Evolutionary conservation across 2,329 filamentous ascomycete genomes (phyloP).

Genomic region (Microdochium bolleyi): DNA sequence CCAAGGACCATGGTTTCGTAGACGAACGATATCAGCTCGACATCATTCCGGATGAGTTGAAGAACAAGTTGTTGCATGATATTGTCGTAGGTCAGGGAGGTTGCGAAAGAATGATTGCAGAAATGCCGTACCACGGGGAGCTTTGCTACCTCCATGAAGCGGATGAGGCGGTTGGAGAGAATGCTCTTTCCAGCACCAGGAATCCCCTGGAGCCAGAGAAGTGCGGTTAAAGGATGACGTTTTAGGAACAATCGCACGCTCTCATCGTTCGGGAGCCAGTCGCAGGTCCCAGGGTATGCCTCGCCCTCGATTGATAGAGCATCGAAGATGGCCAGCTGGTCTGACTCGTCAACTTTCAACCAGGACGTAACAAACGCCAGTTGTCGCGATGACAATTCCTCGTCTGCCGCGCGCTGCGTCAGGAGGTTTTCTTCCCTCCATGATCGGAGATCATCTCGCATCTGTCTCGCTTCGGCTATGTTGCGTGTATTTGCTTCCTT

Average conservation of each 20-base stretch:
- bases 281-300: constrained; percentile 20
- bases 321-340: constrained; percentile 21
- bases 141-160: constrained; percentile 12
- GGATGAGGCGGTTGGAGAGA: constrained; percentile 17
- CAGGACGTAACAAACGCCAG: constrained; percentile 15
- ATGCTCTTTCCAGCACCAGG: constrained; percentile 29
- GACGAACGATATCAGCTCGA: constrained; percentile 16
- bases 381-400: constrained; percentile 14
- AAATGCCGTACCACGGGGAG: constrained; percentile 21
- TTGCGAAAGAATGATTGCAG: constrained; percentile 19
- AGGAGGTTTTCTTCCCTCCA: constrained; percentile 15
- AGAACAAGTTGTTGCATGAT: constrained; percentile 21
- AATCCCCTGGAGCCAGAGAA: constrained; percentile 23
- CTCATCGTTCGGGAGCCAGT: constrained; percentile 21
- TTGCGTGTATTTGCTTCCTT: constrained; percentile 20
- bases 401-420: constrained; percentile 9
- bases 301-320: constrained; percentile 11
- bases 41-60: constrained; percentile 16
- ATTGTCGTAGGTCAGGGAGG: constrained; percentile 22
- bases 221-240: constrained; percentile 6
- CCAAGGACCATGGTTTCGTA: constrained; percentile 13
- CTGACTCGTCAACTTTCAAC: constrained; percentile 20
- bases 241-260: constrained; percentile 17
- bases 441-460: constrained; percentile 12
- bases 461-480: constrained; percentile 14